Base-by-base conservation (phyloP, 495 filamentous ascomycete species). In the Aspergillus campestris region DNA sequence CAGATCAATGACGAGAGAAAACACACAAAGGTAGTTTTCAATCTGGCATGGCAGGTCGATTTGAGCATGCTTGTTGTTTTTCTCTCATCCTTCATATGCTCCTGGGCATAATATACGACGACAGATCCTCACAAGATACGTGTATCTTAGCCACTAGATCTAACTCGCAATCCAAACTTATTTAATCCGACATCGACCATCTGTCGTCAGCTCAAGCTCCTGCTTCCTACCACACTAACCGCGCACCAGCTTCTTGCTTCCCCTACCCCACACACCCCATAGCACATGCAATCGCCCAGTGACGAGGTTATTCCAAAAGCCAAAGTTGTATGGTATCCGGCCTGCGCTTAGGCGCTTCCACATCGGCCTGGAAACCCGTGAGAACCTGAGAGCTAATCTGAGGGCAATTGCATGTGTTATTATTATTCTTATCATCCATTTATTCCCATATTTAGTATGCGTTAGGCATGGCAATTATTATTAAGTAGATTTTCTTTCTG, bases 321-420 rank as follows among this genome's bases (percentile, higher is more conserved):
- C 73, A 76, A 76, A 76, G 58, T 70, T 73, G 72, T 55, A 67
- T 50, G 72, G 57, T 67, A 74, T 62, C 73, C 71, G 66, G 58
- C 60, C 40, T 37, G 13, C 38, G 32, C 50, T n/a, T 38, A 46
- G 35, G 32, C 51, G 30, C 12, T 15, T 34, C 40, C 47, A 48
- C 34, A 49, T 24, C 37, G 30, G 59, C 49, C 54, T 63, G 72
- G 73, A 72, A 66, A 65, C 60, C 70, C 35, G 60, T 76, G 73
- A 69, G 64, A 74, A 76, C 72, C 51, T 59, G 73, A 76, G 73
- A 76, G 73, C 73, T 75, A 75, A 75, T 76, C 73, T 70, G 71
- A 76, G 72, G 67, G 68, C 64, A 40, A 27, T 44, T 47, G 18
- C 27, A 18, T 33, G 12, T 18, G 31, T 11, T 24, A 33, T 10